Percentiles rank a stretch among this genome's conserved stretches.
Conservation (phyloP, 768 basidiomycete genomes). For the Gyrodon lividus region DNA sequence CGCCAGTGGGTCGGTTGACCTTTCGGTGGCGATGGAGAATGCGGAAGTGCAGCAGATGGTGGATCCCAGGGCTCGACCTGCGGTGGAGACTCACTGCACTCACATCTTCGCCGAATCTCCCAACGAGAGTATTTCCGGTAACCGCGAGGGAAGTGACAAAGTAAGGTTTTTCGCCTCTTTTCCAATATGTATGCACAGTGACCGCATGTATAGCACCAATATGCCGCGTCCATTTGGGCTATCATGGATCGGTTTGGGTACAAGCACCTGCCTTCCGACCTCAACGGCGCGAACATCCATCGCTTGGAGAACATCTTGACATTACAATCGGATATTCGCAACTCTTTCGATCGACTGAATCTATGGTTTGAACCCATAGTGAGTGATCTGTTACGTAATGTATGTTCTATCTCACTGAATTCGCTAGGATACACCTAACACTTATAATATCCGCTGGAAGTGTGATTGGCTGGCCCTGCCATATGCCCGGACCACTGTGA, state of each 20-base stretch:
- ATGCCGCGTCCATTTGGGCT: slow-evolving; percentile 10
- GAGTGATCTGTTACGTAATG: too few species aligned
- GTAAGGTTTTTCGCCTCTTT: background rate
- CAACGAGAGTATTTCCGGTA: background rate
- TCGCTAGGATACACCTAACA: background rate
- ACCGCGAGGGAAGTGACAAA: background rate
- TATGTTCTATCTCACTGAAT: background rate
- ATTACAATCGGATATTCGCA: too few species aligned
- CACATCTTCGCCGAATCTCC: background rate
- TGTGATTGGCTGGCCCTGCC: too few species aligned
- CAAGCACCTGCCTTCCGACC: slow-evolving; percentile 8
- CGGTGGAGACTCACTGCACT: background rate
- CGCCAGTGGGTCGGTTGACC: slow-evolving; percentile 29
- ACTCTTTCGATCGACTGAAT: too few species aligned
- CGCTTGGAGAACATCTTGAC: slow-evolving; percentile 15
- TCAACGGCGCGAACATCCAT: slow-evolving; percentile 28
- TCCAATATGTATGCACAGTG: background rate
- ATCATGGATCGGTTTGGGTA: slow-evolving; percentile 20
- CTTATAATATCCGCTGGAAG: background rate
- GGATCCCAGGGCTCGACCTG: too few species aligned
- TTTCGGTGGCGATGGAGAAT: background rate
- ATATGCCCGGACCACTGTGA: too few species aligned
- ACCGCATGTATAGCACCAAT: too few species aligned
- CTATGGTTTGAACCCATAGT: too few species aligned
- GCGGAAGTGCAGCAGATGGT: background rate